These are phyloP conservation scores for Komagataella phaffii DNA, from an alignment of 805 yeast species.

Conservation along the genomic window DNA sequence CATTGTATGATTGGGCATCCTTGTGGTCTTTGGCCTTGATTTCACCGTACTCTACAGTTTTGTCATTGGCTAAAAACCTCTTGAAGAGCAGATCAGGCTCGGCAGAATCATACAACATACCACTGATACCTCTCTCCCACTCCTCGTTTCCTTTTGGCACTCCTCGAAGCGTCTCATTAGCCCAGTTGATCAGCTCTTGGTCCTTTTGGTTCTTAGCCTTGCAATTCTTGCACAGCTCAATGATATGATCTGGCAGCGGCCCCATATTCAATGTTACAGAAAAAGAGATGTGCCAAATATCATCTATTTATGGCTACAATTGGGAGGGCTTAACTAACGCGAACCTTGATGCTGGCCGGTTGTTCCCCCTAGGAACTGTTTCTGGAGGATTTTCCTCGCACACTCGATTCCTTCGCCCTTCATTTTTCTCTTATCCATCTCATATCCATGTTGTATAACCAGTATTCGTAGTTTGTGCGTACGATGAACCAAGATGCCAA, in stretches of 20 bases:
- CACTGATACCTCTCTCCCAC: slow-evolving; percentile 44
- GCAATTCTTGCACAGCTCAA: background rate
- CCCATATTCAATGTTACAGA: background rate
- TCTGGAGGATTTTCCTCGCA: background rate
- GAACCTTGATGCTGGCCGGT: background rate
- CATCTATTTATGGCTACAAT: background rate
- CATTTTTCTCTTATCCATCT: background rate
- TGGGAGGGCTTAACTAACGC: background rate
- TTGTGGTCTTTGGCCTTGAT: slow-evolving; percentile 21
- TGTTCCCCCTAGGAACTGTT: background rate
- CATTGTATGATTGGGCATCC: slow-evolving; percentile 14
- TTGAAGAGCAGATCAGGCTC: slow-evolving; percentile 13
- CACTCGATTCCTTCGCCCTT: background rate
- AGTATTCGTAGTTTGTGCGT: background rate
- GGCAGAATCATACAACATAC: slow-evolving; percentile 27
- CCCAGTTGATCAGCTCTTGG: slow-evolving; percentile 8
- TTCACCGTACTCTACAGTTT: slow-evolving; percentile 19
- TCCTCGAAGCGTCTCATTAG: slow-evolving; percentile 7
- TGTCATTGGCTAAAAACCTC: slow-evolving; percentile 21
- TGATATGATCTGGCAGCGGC: background rate
- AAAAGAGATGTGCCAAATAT: background rate
- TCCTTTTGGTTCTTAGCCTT: slow-evolving; percentile 1
- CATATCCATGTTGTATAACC: background rate
- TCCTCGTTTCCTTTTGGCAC: slow-evolving; percentile 11
- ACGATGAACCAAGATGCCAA: background rate